Evolutionary conservation across 2,329 filamentous ascomycete species (phyloP).

Genomic region (Aspergillus chevalieri): DNA sequence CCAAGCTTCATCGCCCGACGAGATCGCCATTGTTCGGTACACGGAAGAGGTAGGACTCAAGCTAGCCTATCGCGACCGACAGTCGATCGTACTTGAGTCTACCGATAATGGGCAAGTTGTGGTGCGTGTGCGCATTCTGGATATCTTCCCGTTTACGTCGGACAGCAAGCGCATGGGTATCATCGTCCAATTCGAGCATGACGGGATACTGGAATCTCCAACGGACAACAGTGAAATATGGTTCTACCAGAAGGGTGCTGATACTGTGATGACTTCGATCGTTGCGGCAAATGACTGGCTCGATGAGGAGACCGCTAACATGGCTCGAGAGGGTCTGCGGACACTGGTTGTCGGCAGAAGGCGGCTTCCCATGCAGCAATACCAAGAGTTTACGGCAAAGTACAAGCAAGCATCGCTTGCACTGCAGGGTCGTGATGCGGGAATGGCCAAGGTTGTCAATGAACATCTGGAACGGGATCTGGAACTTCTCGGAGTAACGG

Average conservation of each 20-base stretch:
- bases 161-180: constrained; percentile 99
- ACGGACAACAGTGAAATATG: constrained; percentile 72
- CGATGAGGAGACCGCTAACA: constrained; percentile 98
- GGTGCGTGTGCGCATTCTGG: constrained; percentile 80
- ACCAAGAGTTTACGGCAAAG: constrained; percentile 67
- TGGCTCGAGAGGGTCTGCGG: constrained; percentile 91
- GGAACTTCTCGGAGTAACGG: constrained; percentile 92
- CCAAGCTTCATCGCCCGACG: constrained; percentile 93
- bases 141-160: constrained; percentile 95
- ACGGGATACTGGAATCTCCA: constrained; percentile 44
- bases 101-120: constrained; percentile 66
- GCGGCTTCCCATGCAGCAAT: constrained; percentile 69
- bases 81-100: constrained; percentile 74
- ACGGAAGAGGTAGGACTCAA: constrained; percentile 87
- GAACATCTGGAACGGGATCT: constrained; percentile 80
- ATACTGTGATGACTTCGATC: constrained; percentile 96
- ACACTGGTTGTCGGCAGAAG: constrained; percentile 95
- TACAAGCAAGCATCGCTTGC: constrained; percentile 76
- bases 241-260: constrained; percentile 98
- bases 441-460: constrained; percentile 73
- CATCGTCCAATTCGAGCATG: constrained; percentile 75
- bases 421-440: constrained; percentile 70
- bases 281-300: constrained; percentile 97
- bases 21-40: constrained; percentile 96
- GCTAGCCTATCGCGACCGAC: constrained; percentile 77